phyloP scores from a whole-genome alignment of 306 rosid species.

The Dalbergia oliveri region DNA sequence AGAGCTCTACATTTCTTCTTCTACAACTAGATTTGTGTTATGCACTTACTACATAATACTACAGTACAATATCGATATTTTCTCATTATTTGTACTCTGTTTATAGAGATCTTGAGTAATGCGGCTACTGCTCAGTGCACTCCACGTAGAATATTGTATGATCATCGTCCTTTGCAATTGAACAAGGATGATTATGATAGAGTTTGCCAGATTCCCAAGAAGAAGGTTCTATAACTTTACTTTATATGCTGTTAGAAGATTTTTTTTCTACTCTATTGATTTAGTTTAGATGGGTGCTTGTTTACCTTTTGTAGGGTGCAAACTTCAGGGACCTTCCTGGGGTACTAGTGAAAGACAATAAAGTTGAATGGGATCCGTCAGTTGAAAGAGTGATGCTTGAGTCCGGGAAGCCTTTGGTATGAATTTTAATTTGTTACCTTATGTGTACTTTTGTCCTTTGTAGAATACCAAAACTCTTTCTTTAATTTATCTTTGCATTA shows the following conservation, averaged over 20 bases:
- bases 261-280: background rate
- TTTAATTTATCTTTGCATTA: background rate
- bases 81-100: slow-evolving; percentile 28
- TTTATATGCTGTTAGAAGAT: background rate
- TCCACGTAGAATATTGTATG: slow-evolving; percentile 42
- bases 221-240: slow-evolving; percentile 46
- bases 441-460: slow-evolving; percentile 4
- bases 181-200: slow-evolving; percentile 55
- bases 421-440: background rate
- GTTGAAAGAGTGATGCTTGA: slow-evolving; percentile 48
- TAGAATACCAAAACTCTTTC: background rate
- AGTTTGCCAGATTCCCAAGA: slow-evolving; percentile 57
- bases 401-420: slow-evolving; percentile 60
- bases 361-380: slow-evolving; percentile 58
- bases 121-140: background rate
- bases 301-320: slow-evolving; percentile 48
- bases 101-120: slow-evolving; percentile 47
- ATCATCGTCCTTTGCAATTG: slow-evolving; percentile 54
- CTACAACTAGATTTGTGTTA: background rate
- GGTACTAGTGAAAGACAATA: slow-evolving; percentile 47
- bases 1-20: background rate
- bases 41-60: background rate
- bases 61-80: background rate
- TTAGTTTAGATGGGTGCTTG: background rate
- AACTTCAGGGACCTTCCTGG: slow-evolving; percentile 58